Evolutionary conservation across 768 basidiomycete species (phyloP).

Genomic region (Calocybe indica): DNA sequence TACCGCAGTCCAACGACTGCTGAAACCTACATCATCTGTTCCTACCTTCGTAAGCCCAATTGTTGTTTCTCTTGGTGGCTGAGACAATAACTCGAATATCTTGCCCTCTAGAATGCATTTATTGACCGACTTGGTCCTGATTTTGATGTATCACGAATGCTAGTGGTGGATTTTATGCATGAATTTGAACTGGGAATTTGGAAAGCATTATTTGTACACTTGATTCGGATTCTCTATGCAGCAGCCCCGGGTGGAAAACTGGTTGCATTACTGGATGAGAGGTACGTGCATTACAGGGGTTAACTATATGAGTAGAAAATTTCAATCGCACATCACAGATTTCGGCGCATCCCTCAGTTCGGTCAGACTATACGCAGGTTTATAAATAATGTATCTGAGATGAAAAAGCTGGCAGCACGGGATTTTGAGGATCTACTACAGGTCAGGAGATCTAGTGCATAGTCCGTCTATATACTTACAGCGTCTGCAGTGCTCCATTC

Average conservation of each 20-base stretch:
- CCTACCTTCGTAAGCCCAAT: conserved; percentile 17
- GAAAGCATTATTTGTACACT: conserved; percentile 29
- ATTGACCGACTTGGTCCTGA: conserved; percentile 9
- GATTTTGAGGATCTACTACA: conserved; percentile 17
- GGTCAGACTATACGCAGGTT: conserved; percentile 14
- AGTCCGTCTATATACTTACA: not conserved
- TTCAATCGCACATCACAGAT: conserved; percentile 1
- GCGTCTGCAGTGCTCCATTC: conserved; percentile 23
- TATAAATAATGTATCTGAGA: conserved; percentile 10
- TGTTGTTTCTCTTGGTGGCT: not conserved
- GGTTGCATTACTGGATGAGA: conserved; percentile 21
- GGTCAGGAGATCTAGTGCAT: not conserved
- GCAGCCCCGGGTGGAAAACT: conserved; percentile 10
- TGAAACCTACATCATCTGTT: conserved; percentile 18
- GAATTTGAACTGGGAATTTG: conserved; percentile 36
- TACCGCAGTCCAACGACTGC: conserved; percentile 10
- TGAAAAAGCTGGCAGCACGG: conserved; percentile 18
- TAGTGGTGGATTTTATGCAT: conserved; percentile 29
- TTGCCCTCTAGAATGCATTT: conserved; percentile 16
- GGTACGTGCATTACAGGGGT: conserved; percentile 13
- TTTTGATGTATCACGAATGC: conserved; percentile 20
- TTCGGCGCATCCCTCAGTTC: conserved; percentile 3
- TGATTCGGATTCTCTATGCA: conserved; percentile 27
- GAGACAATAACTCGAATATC: not conserved
- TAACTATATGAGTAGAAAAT: not conserved